These are phyloP conservation scores for Moesziomyces parantarcticus DNA, from an alignment of 1,284 basidiomycete species.

Conservation along the genomic window DNA sequence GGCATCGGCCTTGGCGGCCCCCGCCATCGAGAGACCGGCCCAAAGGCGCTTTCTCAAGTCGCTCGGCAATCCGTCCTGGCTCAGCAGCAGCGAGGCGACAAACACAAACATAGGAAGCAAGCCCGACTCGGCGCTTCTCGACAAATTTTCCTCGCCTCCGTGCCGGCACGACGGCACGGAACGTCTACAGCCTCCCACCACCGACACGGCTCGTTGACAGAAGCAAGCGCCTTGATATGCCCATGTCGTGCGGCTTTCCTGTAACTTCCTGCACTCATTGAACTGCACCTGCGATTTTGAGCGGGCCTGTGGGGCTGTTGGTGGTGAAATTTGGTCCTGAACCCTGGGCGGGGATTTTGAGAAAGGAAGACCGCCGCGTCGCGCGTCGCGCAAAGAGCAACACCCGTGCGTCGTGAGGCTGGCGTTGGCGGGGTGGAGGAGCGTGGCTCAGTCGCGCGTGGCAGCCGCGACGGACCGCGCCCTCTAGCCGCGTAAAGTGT, in stretches of 20 bases:
- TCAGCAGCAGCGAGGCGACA: constrained; percentile 1
- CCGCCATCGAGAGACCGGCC: constrained; percentile 11
- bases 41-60: constrained; percentile 25
- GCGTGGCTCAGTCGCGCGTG: background rate
- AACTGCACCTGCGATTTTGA: no score
- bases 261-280: no score
- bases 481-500: background rate
- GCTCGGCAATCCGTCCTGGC: constrained; percentile 17
- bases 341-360: background rate
- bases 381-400: constrained; percentile 45
- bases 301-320: no score
- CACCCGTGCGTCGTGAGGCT: constrained; percentile 2
- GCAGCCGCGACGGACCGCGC: background rate
- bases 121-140: no score
- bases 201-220: no score
- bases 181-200: no score
- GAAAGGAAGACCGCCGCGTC: constrained; percentile 33
- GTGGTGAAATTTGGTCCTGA: background rate
- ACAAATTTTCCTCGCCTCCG: no score
- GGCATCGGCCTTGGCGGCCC: background rate
- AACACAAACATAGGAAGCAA: no score
- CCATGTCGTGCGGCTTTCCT: no score
- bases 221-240: no score
- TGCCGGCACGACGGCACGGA: no score
- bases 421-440: no score